Base-by-base conservation (phyloP, 805 yeast species). In the Nematodospora valgi region DNA sequence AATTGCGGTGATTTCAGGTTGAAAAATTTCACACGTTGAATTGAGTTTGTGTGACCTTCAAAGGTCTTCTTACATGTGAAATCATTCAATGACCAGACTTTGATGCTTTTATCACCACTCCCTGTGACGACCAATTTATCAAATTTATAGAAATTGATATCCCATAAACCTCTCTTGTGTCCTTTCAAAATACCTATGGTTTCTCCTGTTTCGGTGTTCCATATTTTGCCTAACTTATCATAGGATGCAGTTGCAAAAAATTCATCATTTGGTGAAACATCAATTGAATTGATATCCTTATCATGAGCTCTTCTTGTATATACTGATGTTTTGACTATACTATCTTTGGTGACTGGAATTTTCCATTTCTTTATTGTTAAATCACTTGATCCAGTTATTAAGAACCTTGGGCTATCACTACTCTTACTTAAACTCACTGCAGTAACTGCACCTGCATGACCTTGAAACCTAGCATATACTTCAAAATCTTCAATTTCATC, bases 251-350 rank as follows among this genome's bases (percentile, higher is more conserved):
- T 83, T 0, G 96, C 98, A 51, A 93, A 80, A 33, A 73, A 68
- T 44, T 81, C 82, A 58, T 91, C 94, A 52, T 88, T 86, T 12
- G 96, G 95, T n/a, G 97, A 74, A 4, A 93, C 69, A 45, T 88
- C 96, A 35, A 93, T 64, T 2, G 91, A 75, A 51, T 93, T 94
- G 41, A 93, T 93, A 58, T 93, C 96, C 57, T 91, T 93, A 37
- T 93, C 98, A 57, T 93, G 99, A 1, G 97, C 98, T 52, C 89
- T 78, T 68, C 96, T 78, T 0, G 98, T 93, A 58, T 82, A 93
- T 36, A 80, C 87, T 2, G 96, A 84, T 2, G 70, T 64, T 47
- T 72, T 78, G 5, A 85, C 70, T 3, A 54, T 46, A 4, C 62
- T 48, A 4, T 48, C 23, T 34, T 42, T 23, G 35, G 62, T 62